Evolutionary conservation across 2,329 filamentous ascomycete species (phyloP).

Genomic region (Neonectria magnoliae): DNA sequence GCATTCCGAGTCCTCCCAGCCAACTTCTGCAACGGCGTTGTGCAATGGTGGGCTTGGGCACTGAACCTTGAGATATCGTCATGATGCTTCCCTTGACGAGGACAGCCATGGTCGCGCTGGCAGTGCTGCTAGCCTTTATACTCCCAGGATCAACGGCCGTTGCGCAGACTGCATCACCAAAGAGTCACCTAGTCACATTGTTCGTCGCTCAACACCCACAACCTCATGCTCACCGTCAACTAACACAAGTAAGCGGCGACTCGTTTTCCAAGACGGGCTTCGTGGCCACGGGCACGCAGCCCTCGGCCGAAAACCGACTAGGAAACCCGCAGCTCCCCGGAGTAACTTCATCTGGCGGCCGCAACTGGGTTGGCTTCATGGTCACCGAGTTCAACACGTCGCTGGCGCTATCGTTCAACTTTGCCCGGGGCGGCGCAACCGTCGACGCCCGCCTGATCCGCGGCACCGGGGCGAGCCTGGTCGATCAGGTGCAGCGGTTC

Average conservation of each 20-base stretch:
- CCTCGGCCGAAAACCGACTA: background rate
- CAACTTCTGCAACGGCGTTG: background rate
- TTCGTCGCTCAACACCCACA: background rate
- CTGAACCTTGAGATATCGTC: background rate
- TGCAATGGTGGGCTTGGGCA: background rate
- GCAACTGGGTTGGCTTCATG: constrained; percentile 7
- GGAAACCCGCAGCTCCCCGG: constrained; percentile 8
- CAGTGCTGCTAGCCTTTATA: background rate
- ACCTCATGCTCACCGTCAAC: background rate
- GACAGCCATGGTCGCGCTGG: background rate
- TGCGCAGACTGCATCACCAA: constrained; percentile 32
- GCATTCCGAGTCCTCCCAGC: background rate
- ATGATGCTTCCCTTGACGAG: background rate
- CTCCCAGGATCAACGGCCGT: background rate
- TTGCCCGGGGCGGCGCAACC: constrained; percentile 2
- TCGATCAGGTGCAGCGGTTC: background rate
- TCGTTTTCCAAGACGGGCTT: constrained; percentile 1
- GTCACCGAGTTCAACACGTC: background rate
- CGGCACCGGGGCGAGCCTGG: background rate
- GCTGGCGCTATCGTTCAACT: background rate
- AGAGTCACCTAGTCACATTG: background rate
- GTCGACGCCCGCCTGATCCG: background rate
- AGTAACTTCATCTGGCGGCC: background rate
- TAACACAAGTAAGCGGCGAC: constrained; percentile 1
- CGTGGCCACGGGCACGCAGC: background rate